A percentile compares a stretch with the other conserved stretches of the same genome.
Conservation (phyloP, 1,284 basidiomycete genomes). For the Exobasidium cylindrosporum region DNA sequence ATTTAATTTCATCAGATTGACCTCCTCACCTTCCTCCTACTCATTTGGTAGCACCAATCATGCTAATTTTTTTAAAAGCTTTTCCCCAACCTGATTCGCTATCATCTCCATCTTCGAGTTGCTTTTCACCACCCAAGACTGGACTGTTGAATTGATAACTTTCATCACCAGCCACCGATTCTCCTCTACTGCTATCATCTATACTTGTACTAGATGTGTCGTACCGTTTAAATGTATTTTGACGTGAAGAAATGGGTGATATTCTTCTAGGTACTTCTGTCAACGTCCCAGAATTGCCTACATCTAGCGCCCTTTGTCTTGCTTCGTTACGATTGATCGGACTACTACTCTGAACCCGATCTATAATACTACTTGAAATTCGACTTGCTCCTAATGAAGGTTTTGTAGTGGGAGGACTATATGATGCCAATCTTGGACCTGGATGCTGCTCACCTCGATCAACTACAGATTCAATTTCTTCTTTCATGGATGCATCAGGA, state of each 20-base stretch:
- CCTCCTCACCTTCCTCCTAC: too few relatives aligned
- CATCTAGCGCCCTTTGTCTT: slow-evolving; percentile 14
- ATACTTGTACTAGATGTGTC: slow-evolving; percentile 11
- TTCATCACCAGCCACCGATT: slow-evolving; percentile 29
- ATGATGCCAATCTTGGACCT: background rate
- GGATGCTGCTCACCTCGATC: slow-evolving; percentile 3
- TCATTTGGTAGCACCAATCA: slow-evolving; percentile 22
- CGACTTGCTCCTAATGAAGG: background rate
- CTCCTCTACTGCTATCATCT: slow-evolving; percentile 15
- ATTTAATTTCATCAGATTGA: too few relatives aligned
- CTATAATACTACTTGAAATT: background rate
- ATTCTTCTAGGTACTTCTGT: slow-evolving; percentile 15
- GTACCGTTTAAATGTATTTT: background rate
- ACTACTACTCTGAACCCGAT: background rate
- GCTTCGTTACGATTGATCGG: background rate
- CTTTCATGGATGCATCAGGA: background rate
- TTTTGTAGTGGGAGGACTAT: background rate
- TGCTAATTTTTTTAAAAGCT: slow-evolving; percentile 24
- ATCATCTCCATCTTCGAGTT: too few relatives aligned
- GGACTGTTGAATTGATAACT: slow-evolving; percentile 26
- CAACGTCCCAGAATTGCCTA: slow-evolving; percentile 14
- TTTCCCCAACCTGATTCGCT: slow-evolving; percentile 29
- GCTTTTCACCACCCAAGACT: too few relatives aligned
- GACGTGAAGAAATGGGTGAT: background rate
- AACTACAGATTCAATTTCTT: background rate